phyloP scores from a whole-genome alignment of 768 basidiomycete species.

The Vararia minispora region DNA sequence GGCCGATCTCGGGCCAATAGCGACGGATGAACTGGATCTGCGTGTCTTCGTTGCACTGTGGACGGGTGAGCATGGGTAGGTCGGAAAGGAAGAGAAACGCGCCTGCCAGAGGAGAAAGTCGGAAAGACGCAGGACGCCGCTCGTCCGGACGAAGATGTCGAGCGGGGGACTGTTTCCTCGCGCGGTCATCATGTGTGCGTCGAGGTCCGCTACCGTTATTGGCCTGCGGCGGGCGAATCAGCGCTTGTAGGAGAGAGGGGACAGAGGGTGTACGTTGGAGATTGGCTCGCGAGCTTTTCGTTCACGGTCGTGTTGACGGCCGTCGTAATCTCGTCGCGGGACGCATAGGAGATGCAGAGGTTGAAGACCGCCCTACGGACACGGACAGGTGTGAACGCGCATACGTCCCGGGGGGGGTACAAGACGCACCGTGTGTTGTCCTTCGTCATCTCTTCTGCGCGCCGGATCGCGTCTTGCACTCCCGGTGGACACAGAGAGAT shows the following conservation, averaged over 20 bases:
- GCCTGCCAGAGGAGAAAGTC: conserved; percentile 98
- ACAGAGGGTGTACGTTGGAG: conserved; percentile 16
- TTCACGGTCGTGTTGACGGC: conserved; percentile 51
- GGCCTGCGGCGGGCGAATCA: conserved; percentile 18
- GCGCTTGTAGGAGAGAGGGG: neutral
- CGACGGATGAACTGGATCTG: conserved; percentile 78
- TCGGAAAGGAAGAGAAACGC: conserved; percentile 16
- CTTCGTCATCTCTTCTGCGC: conserved; percentile 70
- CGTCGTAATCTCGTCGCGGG: conserved; percentile 82
- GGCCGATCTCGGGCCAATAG: conserved; percentile 91
- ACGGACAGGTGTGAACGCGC: neutral
- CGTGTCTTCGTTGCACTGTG: conserved; percentile 68
- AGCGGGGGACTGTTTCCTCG: conserved; percentile 63
- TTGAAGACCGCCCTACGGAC: conserved; percentile 70
- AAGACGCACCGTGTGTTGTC: conserved; percentile 52
- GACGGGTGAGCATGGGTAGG: conserved; percentile 1
- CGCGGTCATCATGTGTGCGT: conserved; percentile 54
- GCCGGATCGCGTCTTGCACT: conserved; percentile 55
- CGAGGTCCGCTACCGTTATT: conserved; percentile 61
- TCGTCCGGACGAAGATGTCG: conserved; percentile 85
- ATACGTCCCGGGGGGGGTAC: neutral
- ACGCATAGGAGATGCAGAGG: conserved; percentile 86
- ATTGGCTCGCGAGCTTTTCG: conserved; percentile 25
- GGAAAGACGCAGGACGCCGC: conserved; percentile 79
- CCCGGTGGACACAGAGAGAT: conserved; percentile 64